These are phyloP conservation scores for Rhizoctonia solani DNA, from an alignment of 1,284 basidiomycete species.

Conservation along the genomic window DNA sequence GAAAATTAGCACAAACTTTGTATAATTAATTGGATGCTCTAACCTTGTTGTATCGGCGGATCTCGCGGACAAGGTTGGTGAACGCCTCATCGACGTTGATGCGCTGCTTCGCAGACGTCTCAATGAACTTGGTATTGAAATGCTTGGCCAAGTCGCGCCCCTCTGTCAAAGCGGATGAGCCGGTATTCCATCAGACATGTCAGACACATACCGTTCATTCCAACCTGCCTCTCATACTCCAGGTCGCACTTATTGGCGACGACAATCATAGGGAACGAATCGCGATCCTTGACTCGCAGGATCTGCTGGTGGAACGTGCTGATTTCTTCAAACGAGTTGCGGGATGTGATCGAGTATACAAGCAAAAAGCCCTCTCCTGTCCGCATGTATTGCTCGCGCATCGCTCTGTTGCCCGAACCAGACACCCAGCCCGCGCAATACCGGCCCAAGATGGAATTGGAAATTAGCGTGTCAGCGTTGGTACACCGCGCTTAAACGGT, in stretches of 20 bases:
- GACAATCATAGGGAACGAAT: conserved; percentile 96
- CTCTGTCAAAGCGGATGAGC: conserved; percentile 60
- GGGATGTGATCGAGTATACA: conserved; percentile 98
- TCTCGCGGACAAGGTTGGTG: conserved; percentile 93
- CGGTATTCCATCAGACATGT: background rate
- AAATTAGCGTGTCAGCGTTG: background rate
- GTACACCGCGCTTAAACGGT: conserved; percentile 30
- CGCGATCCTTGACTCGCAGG: conserved; percentile 94
- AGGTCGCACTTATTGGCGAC: conserved; percentile 99
- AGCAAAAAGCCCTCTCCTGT: conserved; percentile 98
- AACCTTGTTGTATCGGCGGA: conserved; percentile 94
- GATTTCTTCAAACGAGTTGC: conserved; percentile 98
- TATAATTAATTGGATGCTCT: conserved; percentile 35
- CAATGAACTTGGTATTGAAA: conserved; percentile 96
- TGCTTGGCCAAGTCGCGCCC: conserved; percentile 96
- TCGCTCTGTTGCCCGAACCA: conserved; percentile 61
- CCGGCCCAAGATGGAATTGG: background rate
- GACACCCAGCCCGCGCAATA: background rate
- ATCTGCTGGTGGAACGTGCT: conserved; percentile 98
- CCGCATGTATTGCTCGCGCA: conserved; percentile 98
- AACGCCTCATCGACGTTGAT: conserved; percentile 99
- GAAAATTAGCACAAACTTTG: background rate
- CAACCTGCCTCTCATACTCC: conserved; percentile 97
- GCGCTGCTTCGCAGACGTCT: conserved; percentile 97
- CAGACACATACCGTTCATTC: conserved; percentile 77